These are phyloP conservation scores for Linum trigynum DNA, from an alignment of 345 rosid species.

Conservation along the genomic window DNA sequence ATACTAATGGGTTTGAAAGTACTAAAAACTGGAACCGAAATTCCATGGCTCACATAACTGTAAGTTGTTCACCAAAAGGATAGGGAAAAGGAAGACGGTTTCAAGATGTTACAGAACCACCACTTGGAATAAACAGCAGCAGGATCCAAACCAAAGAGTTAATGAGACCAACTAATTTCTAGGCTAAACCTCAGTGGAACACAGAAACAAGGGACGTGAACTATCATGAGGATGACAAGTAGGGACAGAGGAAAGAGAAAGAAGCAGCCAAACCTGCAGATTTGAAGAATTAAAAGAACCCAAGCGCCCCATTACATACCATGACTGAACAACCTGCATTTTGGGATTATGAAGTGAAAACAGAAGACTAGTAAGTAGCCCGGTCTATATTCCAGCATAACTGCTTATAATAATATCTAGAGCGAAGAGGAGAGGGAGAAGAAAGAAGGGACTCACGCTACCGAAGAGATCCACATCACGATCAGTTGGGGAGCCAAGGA, in stretches of 20 bases:
- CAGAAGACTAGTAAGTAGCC: too few relatives aligned
- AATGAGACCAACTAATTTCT: too few relatives aligned
- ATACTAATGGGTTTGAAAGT: too few relatives aligned
- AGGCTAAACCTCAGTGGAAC: too few relatives aligned
- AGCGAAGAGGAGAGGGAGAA: conserved; percentile 3
- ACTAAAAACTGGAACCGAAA: too few relatives aligned
- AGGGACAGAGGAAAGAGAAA: background rate
- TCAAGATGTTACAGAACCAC: too few relatives aligned
- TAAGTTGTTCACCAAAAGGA: too few relatives aligned
- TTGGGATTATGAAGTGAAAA: background rate
- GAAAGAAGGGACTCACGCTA: conserved; percentile 37
- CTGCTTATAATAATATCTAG: background rate
- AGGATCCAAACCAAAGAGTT: too few relatives aligned
- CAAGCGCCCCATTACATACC: conserved; percentile 94
- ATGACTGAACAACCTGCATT: conserved; percentile 73
- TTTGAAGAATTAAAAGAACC: conserved; percentile 92
- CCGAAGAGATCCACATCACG: conserved; percentile 77
- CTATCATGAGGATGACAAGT: background rate
- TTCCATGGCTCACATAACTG: too few relatives aligned
- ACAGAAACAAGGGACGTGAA: background rate
- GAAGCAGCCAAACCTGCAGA: conserved; percentile 55
- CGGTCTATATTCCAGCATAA: background rate
- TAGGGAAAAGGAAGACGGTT: too few relatives aligned
- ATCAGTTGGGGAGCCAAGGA: conserved; percentile 75
- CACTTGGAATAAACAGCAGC: too few relatives aligned